Base-by-base conservation (phyloP, 352 stramenopile genomes). In the Phytophthora capsici region DNA sequence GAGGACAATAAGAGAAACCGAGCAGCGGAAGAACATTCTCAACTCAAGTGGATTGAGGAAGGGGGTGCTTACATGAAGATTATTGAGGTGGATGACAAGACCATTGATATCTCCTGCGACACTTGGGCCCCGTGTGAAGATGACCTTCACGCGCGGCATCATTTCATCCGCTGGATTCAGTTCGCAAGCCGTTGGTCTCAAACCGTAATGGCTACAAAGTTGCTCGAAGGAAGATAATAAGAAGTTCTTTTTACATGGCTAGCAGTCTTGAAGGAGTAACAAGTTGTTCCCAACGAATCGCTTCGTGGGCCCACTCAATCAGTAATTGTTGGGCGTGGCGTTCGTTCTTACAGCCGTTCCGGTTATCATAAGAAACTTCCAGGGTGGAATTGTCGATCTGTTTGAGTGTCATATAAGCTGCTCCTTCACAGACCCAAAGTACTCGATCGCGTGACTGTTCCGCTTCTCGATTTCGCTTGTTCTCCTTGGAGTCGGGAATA, bases 261-360 rank as follows among this genome's bases (percentile, higher is more conserved):
- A 57, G 49, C 14, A 34, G 25, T 14, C 26, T 52, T 13, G 70
- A 71, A 10, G 78, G 78, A 3, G 75, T 61, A n/a, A 85, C 76
- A n/a, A 78, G 37, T 46, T 84, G 70, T 62, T 88, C 78, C 75
- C 75, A 85, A 4, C 76, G 73, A 46, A 82, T 68, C 45, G 78
- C 68, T n/a, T 82, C 76, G 43, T 69, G 66, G 26, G 71, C 65
- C 43, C 66, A 82, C 26, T 85, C 75, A 30, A 88, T 67, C 57
- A 88, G 69, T 25, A 85, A 36, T 26, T 75, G 73, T 36, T 72
- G 67, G n/a, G 76, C 75, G 25, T 84, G 71, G 28, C 75, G 63
- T 22, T 77, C 66, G n/a, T 53, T 82, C 22, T 75, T 45, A 30
- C 71, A 80, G 44, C 43, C 49, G n/a, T 44, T 38, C 23, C 40